Evolutionary conservation across 805 yeast genomes (phyloP).

Genomic region (Wickerhamiella shivajii): DNA sequence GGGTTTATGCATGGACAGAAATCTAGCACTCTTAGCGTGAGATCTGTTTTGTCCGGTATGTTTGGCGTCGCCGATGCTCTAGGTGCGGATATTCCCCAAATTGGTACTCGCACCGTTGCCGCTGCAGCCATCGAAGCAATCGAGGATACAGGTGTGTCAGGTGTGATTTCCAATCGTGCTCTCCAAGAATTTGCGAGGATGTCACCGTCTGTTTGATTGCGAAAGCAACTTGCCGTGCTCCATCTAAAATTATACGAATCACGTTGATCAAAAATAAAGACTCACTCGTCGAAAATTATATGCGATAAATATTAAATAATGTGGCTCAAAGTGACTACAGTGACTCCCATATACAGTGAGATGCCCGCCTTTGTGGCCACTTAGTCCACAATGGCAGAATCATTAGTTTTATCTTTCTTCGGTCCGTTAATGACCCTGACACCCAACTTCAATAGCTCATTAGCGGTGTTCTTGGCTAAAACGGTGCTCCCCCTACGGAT

Average conservation of each 20-base stretch:
- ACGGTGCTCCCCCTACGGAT: constrained; percentile 8
- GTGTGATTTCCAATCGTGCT: constrained; percentile 44
- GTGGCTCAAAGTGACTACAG: no score
- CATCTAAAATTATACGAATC: no score
- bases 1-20: constrained; percentile 64
- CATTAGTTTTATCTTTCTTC: no score
- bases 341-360: no score
- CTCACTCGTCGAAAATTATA: no score
- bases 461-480: constrained; percentile 7
- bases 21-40: constrained; percentile 16
- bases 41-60: constrained; percentile 31
- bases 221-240: no score
- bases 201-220: no score
- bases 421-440: constrained; percentile 5
- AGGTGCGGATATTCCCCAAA: constrained; percentile 32
- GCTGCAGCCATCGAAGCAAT: constrained; percentile 40
- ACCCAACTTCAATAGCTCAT: constrained; percentile 5
- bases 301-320: no score
- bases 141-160: constrained; percentile 35
- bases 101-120: constrained; percentile 49
- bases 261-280: no score
- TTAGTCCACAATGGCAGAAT: no score
- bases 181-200: constrained; percentile 13
- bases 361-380: no score
- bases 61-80: constrained; percentile 32